These are phyloP conservation scores for Elsinoe batatas DNA, from an alignment of 2,329 filamentous ascomycete genomes.

Conservation along the genomic window DNA sequence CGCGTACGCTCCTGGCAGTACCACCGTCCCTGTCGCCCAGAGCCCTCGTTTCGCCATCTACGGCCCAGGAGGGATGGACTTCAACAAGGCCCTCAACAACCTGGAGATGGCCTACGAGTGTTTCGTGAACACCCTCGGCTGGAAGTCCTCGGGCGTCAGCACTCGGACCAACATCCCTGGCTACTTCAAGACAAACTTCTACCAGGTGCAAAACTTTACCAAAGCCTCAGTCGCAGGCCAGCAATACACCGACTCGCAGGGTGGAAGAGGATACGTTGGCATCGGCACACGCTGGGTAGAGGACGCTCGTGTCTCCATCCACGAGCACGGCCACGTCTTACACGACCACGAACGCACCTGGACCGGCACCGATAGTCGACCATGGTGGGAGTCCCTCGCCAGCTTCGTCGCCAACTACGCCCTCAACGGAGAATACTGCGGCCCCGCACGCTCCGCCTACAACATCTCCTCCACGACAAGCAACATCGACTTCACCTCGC, in stretches of 20 bases:
- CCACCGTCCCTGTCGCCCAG: neutral
- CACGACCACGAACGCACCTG: constrained; percentile 35
- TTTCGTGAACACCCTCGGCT: constrained; percentile 20
- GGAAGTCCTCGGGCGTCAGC: constrained; percentile 22
- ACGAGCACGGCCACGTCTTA: constrained; percentile 43
- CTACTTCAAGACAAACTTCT: constrained; percentile 40
- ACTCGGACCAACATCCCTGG: constrained; percentile 28
- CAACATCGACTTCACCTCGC: constrained; percentile 1
- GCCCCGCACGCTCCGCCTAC: constrained; percentile 27
- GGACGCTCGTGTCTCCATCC: constrained; percentile 34
- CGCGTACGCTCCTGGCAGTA: neutral
- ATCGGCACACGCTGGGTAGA: constrained; percentile 35
- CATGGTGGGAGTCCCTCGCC: constrained; percentile 45
- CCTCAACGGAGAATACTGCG: constrained; percentile 37
- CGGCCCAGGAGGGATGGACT: neutral
- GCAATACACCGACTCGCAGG: constrained; percentile 32
- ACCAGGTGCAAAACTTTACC: constrained; percentile 27
- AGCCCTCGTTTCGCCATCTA: constrained; percentile 1
- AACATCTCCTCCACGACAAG: constrained; percentile 34
- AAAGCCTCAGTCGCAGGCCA: constrained; percentile 26
- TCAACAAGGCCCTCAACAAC: constrained; percentile 24
- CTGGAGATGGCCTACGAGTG: constrained; percentile 37
- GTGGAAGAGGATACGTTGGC: constrained; percentile 37
- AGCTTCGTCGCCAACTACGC: constrained; percentile 44
- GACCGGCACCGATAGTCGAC: constrained; percentile 36